Evolutionary conservation across 73 alveolate species (phyloP).

Genomic region (Uronychia setigera): DNA sequence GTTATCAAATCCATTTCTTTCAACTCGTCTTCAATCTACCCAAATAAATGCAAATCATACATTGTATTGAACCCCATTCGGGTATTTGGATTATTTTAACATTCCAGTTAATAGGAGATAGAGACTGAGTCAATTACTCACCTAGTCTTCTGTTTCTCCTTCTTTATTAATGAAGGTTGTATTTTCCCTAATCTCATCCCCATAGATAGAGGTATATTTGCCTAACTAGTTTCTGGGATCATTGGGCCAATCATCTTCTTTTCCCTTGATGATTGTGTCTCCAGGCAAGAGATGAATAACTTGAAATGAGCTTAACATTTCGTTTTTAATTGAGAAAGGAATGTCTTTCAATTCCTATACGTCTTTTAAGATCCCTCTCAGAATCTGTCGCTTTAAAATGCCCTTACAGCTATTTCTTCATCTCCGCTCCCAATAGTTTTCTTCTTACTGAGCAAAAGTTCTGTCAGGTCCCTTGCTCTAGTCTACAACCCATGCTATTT

Average conservation of each 20-base stretch:
- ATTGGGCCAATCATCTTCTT: too few species aligned
- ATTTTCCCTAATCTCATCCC: neutral
- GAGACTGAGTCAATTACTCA: neutral
- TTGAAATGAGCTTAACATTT: neutral
- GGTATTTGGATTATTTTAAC: neutral
- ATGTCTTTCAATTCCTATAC: neutral
- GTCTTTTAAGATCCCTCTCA: neutral
- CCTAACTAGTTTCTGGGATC: neutral
- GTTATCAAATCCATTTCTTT: neutral
- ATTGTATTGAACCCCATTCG: neutral
- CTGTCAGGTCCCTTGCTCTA: conserved; percentile 1
- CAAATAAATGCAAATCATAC: neutral
- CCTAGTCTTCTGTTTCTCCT: neutral
- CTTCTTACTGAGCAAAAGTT: neutral
- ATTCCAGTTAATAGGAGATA: neutral
- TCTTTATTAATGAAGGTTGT: neutral
- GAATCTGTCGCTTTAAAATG: neutral
- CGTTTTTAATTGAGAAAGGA: neutral
- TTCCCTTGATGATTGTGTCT: neutral
- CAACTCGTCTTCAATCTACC: neutral
- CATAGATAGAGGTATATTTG: neutral
- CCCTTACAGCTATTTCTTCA: neutral
- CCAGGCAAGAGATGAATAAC: neutral
- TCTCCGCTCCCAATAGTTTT: neutral
- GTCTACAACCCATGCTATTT: neutral